phyloP scores from a whole-genome alignment of 2,329 filamentous ascomycete species.

The Stagonosporopsis rhizophila region DNA sequence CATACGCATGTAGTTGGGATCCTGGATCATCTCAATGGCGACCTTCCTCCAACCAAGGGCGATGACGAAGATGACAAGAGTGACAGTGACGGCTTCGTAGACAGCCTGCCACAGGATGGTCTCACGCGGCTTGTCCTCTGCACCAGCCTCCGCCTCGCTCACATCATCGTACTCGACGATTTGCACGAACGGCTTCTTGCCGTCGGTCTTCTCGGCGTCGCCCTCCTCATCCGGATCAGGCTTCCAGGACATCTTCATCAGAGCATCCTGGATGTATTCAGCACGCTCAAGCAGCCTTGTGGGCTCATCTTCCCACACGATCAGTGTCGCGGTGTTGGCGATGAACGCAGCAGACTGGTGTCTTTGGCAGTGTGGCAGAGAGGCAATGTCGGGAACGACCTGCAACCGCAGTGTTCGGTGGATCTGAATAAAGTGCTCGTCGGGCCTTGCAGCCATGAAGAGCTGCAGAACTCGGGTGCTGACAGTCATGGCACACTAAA shows the following conservation, averaged over 20 bases:
- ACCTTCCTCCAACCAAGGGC: slow-evolving; percentile 64
- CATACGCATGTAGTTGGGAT: slow-evolving; percentile 62
- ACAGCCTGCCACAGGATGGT: slow-evolving; percentile 63
- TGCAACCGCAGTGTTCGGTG: slow-evolving; percentile 66
- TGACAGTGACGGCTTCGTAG: slow-evolving; percentile 61
- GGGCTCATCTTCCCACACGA: slow-evolving; percentile 85
- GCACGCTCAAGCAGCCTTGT: slow-evolving; percentile 73
- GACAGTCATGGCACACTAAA: slow-evolving; percentile 70
- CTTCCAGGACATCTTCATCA: slow-evolving; percentile 75
- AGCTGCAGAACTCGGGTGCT: slow-evolving; percentile 70
- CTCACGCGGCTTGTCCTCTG: slow-evolving; percentile 50
- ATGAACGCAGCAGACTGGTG: slow-evolving; percentile 84
- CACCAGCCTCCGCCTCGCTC: slow-evolving; percentile 30
- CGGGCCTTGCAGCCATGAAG: slow-evolving; percentile 59
- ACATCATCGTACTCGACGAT: slow-evolving; percentile 25
- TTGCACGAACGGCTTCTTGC: slow-evolving; percentile 24
- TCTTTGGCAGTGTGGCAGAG: slow-evolving; percentile 69
- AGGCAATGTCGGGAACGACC: slow-evolving; percentile 64
- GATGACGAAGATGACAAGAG: slow-evolving; percentile 61
- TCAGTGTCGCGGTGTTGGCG: slow-evolving; percentile 70
- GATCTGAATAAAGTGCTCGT: slow-evolving; percentile 64
- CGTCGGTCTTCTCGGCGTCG: slow-evolving; percentile 47
- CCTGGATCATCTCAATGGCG: slow-evolving; percentile 62
- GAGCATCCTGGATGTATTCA: slow-evolving; percentile 74
- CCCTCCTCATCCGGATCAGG: slow-evolving; percentile 52